These are phyloP conservation scores for Eimeria sp. DNA, from an alignment of 169 alveolate genomes.

Conservation along the genomic window DNA sequence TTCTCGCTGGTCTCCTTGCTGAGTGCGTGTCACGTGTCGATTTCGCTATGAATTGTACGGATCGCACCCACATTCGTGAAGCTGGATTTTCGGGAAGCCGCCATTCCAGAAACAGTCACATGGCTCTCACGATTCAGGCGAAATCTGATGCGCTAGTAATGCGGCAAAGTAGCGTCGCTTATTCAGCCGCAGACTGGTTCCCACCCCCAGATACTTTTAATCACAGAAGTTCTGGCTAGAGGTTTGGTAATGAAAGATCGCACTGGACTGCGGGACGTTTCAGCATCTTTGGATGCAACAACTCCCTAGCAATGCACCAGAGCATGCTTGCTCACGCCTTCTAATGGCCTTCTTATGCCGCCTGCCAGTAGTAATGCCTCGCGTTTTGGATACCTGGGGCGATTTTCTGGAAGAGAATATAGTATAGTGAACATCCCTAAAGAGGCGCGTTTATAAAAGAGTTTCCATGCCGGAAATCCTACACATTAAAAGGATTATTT, in stretches of 20 bases:
- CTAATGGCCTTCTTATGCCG: neutral
- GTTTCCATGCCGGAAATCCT: neutral
- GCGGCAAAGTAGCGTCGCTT: no score
- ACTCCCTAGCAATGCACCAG: neutral
- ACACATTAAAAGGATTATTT: neutral
- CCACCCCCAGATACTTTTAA: neutral
- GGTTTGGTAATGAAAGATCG: neutral
- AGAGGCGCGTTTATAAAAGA: neutral
- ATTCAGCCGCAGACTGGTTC: neutral
- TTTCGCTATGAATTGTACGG: no score
- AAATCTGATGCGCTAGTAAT: no score
- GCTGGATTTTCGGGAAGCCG: no score
- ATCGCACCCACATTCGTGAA: no score
- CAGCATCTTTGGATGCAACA: neutral
- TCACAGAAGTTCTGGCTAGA: neutral
- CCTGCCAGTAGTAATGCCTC: neutral
- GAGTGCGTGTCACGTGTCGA: no score
- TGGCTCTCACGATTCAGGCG: no score
- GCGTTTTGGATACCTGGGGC: neutral
- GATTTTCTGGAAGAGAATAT: neutral
- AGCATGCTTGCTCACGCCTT: neutral
- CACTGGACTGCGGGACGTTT: no score
- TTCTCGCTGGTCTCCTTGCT: no score
- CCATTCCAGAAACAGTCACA: no score
- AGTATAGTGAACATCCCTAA: neutral